Percentiles rank a stretch among this genome's conserved stretches.
Evolutionary conservation across 2,329 filamentous ascomycete species (phyloP).

Genomic region (Colletotrichum sublineola): DNA sequence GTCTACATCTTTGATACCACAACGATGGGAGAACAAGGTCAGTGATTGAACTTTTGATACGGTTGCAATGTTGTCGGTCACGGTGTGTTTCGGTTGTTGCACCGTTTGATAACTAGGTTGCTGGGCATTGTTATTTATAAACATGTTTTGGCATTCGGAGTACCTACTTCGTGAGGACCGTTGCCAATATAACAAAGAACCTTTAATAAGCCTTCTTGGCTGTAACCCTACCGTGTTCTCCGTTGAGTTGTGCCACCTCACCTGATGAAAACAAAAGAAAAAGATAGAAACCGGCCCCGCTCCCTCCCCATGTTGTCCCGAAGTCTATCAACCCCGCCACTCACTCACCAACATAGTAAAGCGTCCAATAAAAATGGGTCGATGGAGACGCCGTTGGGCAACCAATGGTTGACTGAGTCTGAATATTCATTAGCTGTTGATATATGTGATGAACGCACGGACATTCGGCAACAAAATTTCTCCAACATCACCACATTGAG

Average conservation of each 20-base stretch:
- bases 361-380: constrained; percentile 4
- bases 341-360: no score
- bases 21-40: neutral
- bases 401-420: constrained; percentile 9
- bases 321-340: neutral
- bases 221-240: neutral
- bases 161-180: neutral
- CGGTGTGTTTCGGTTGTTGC: no score
- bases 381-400: constrained; percentile 8
- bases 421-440: neutral
- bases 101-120: neutral
- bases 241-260: neutral
- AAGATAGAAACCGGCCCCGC: no score
- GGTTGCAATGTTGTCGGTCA: neutral
- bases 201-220: neutral
- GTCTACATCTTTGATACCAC: neutral
- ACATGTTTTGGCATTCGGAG: neutral
- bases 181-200: neutral
- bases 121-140: neutral
- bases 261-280: rapidly evolving
- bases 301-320: neutral
- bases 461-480: constrained; percentile 16
- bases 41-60: neutral
- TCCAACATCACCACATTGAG: neutral
- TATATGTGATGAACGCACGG: constrained; percentile 9